phyloP scores from a whole-genome alignment of 257 asterid genomes.

The Nemophila menziesii region DNA sequence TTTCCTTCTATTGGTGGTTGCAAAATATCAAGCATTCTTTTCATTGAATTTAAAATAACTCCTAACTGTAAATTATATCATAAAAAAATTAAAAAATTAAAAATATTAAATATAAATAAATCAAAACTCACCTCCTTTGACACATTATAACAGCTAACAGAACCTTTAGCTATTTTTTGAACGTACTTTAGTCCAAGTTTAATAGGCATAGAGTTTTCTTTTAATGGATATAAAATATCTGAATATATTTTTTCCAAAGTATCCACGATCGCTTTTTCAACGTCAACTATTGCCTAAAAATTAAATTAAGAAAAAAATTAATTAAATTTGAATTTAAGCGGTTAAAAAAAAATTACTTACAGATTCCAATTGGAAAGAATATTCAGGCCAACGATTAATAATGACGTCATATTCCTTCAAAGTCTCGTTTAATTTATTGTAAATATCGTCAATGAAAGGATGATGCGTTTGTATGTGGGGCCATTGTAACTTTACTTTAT shows the following conservation, averaged over 20 bases:
- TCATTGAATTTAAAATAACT: constrained; percentile 68
- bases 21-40: constrained; percentile 67
- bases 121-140: constrained; percentile 39
- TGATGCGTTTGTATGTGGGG: constrained; percentile 34
- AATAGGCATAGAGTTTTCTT: constrained; percentile 64
- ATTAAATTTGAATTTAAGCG: background rate
- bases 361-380: constrained; percentile 59
- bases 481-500: constrained; percentile 40
- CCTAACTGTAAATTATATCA: constrained; percentile 51
- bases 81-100: background rate
- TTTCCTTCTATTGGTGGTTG: constrained; percentile 63
- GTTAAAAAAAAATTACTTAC: constrained; percentile 23
- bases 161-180: constrained; percentile 70
- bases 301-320: background rate
- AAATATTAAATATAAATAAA: background rate
- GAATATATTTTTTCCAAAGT: constrained; percentile 78
- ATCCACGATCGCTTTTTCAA: constrained; percentile 76
- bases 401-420: constrained; percentile 67
- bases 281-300: constrained; percentile 68
- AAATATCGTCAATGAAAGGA: constrained; percentile 64
- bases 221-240: constrained; percentile 71
- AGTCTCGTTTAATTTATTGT: constrained; percentile 60
- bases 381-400: constrained; percentile 92
- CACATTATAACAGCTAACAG: constrained; percentile 30
- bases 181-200: constrained; percentile 81